Conservation (phyloP, 345 rosid species). For the Isatis tinctoria region DNA sequence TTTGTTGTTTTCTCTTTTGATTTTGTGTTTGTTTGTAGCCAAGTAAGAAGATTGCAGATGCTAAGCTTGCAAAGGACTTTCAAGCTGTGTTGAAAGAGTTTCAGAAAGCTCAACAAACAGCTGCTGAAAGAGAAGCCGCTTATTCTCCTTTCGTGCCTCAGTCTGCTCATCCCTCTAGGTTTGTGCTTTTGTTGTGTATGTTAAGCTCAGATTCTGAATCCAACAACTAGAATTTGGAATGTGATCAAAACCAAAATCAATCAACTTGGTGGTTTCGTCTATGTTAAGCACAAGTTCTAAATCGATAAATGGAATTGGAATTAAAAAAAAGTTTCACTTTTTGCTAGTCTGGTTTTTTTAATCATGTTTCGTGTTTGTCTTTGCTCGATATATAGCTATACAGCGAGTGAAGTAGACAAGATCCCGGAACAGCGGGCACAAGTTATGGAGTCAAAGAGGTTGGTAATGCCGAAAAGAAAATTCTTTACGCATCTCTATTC, state of each 20-base stretch:
- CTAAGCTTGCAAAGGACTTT: conserved; percentile 97
- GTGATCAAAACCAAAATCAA: background rate
- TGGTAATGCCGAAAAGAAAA: background rate
- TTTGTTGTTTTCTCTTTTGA: background rate
- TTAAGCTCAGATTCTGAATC: background rate
- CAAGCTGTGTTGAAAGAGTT: conserved; percentile 93
- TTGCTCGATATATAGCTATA: conserved; percentile 37
- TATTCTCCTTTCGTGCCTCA: conserved; percentile 53
- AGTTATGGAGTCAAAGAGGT: conserved; percentile 33
- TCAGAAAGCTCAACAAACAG: conserved; percentile 94
- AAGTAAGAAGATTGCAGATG: conserved; percentile 91
- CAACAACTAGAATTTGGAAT: background rate
- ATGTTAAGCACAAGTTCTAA: background rate
- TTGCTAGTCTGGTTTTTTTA: background rate
- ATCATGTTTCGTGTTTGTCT: background rate
- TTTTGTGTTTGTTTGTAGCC: conserved; percentile 38
- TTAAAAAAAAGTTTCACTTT: background rate
- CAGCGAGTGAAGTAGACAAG: conserved; percentile 23
- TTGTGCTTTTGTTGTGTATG: background rate
- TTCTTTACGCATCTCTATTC: background rate
- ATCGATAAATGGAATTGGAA: background rate
- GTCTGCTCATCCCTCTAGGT: conserved; percentile 35
- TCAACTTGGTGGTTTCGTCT: background rate
- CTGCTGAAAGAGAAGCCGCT: conserved; percentile 92
- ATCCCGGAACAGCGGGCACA: conserved; percentile 28